Evolutionary conservation across 768 basidiomycete genomes (phyloP), one percentile per base, ranked within the genome.

Genomic region (Amanita subjunquillea): DNA sequence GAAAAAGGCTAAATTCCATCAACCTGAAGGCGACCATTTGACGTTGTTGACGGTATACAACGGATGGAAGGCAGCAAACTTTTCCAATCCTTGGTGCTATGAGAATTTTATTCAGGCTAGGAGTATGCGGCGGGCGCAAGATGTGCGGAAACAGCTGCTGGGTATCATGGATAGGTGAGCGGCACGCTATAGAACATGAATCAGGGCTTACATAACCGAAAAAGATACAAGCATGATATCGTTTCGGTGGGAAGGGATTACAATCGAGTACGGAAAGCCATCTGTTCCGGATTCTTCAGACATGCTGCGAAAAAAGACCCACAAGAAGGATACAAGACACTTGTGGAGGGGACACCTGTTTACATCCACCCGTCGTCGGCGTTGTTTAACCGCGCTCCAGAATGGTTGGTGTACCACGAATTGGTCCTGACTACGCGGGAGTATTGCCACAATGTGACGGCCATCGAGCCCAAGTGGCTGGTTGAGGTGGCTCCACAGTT

Each of bases 1-100:
- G 34, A 98, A 99, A 74, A 99, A 98, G 67, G 96, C 96, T 30
- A 99, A 99, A 67, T 99, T 99, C 70, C 95, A 98, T 69, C 91
- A 98, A 65, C 91, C 96, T 0, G 96, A 98, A 71, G 96, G 96
- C 7, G 96, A 98, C 62, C 91, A 98, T 64, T 70, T 95, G 32
- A 95, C 91, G 9, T 68, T 94, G 36, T 70, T 93, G 56, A 88
- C 95, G 5, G 96, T 99, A 2, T 99, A 98, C 70, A 99, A 98
- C 60, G 96, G 91, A 13, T 99, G 96, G 96, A 96, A 97, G 64
- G 84, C 77, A 4, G 90, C 87, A 54, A 96, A 89, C 65, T 98
- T 96, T 64, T 92, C 91, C 32, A 95, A 96, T 65, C 93, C 95
- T 4, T 99, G 96, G 96, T 98, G 96, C 65, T 95, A 92, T 58